phyloP scores from a whole-genome alignment of 495 filamentous ascomycete species.

The Hyaloscypha finlandica region DNA sequence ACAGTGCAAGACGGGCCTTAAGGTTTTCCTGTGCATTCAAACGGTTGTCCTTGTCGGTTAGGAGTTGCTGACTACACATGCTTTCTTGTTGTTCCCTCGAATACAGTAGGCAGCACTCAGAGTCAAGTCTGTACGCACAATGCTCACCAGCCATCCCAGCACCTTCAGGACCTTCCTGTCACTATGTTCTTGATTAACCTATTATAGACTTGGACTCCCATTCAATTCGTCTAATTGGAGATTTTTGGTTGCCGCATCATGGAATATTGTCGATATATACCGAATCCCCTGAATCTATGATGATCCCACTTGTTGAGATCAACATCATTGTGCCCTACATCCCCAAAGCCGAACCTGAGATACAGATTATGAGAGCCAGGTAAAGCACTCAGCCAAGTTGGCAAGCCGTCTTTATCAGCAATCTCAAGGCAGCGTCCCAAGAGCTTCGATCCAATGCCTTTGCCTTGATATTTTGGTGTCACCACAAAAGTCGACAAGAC shows the following conservation, averaged over 20 bases:
- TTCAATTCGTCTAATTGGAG: background rate
- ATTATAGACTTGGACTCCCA: too few relatives aligned
- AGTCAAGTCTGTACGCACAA: too few relatives aligned
- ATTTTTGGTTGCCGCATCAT: background rate
- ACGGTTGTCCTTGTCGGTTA: too few relatives aligned
- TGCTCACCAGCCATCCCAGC: too few relatives aligned
- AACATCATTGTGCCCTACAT: conserved; percentile 11
- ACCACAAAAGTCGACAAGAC: conserved; percentile 11
- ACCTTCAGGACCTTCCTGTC: background rate
- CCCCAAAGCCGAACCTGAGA: conserved; percentile 13
- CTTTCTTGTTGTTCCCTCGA: too few relatives aligned
- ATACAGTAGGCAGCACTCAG: too few relatives aligned
- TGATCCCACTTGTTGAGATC: conserved; percentile 20
- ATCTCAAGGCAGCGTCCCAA: conserved; percentile 9
- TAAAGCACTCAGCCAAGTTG: conserved; percentile 15
- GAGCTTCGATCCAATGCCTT: conserved; percentile 1
- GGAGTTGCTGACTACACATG: too few relatives aligned
- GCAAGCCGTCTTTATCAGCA: conserved; percentile 18
- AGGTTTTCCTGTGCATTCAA: background rate
- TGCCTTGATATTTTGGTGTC: background rate
- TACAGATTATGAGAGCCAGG: conserved; percentile 18
- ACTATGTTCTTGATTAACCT: too few relatives aligned
- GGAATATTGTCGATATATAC: conserved; percentile 12
- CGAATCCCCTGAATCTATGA: conserved; percentile 11
- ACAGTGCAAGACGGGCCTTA: background rate